These are phyloP conservation scores for Aristolochia californica DNA, from an alignment of 164 flowering plant species.

Conservation along the genomic window DNA sequence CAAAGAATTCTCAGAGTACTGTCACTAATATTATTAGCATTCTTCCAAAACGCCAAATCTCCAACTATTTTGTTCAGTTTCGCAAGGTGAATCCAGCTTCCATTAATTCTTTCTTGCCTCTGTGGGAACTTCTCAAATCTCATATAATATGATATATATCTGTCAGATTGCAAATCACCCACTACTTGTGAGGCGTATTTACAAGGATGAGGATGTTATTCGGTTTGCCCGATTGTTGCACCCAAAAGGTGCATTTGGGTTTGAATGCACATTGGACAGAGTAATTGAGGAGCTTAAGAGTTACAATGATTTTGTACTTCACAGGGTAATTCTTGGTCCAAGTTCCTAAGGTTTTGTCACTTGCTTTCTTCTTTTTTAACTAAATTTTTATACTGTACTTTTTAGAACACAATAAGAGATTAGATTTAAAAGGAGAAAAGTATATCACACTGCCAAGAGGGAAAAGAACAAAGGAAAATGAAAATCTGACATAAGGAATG, in stretches of 20 bases:
- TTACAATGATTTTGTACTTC: slow-evolving; percentile 81
- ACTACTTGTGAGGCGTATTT: slow-evolving; percentile 78
- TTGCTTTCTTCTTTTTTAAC: neutral
- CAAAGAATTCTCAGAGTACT: slow-evolving; percentile 25
- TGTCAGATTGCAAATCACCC: slow-evolving; percentile 95
- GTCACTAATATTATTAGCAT: slow-evolving; percentile 17
- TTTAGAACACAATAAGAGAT: too few species aligned
- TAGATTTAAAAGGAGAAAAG: too few species aligned
- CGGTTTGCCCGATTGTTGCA: slow-evolving; percentile 64
- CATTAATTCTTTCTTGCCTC: neutral
- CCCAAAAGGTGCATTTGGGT: slow-evolving; percentile 85
- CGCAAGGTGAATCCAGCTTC: slow-evolving; percentile 54
- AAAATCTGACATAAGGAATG: too few species aligned
- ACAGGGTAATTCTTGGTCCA: slow-evolving; percentile 43
- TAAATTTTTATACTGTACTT: too few species aligned
- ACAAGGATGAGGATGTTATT: slow-evolving; percentile 67
- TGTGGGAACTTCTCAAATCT: slow-evolving; percentile 6
- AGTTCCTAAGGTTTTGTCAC: neutral
- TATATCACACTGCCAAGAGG: too few species aligned
- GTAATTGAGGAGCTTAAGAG: slow-evolving; percentile 76
- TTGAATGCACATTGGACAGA: slow-evolving; percentile 74
- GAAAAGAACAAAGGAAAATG: too few species aligned
- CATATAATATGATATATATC: slow-evolving; percentile 4
- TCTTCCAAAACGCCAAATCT: slow-evolving; percentile 80
- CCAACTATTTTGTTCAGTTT: slow-evolving; percentile 82